These are phyloP conservation scores for Nemania serpens DNA, from an alignment of 2,329 filamentous ascomycete genomes.

Conservation along the genomic window DNA sequence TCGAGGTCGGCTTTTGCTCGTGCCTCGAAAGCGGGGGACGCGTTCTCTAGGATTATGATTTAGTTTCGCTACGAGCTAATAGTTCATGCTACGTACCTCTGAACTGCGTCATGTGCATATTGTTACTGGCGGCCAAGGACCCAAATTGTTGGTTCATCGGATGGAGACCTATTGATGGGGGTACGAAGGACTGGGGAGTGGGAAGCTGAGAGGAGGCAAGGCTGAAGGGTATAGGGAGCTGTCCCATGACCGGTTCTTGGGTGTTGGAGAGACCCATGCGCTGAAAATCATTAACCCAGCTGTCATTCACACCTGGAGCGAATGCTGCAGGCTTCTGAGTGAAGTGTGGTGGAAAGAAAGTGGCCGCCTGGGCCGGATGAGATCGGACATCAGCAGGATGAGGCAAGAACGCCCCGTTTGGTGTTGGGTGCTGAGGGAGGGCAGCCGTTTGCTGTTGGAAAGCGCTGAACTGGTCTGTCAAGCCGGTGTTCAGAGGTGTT, in stretches of 20 bases:
- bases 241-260: neutral
- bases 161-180: constrained; percentile 55
- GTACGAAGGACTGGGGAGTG: neutral
- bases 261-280: constrained; percentile 47
- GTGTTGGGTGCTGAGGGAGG: constrained; percentile 12
- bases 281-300: constrained; percentile 51
- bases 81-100: constrained; percentile 9
- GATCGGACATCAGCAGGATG: neutral
- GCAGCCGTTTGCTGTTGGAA: constrained; percentile 28
- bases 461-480: constrained; percentile 25
- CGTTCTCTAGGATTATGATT: neutral
- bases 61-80: neutral
- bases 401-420: neutral
- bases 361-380: neutral
- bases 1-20: constrained; percentile 21
- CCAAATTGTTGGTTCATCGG: constrained; percentile 25
- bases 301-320: constrained; percentile 21
- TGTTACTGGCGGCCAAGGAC: neutral
- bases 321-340: neutral
- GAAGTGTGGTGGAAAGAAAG: neutral
- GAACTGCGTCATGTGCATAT: neutral
- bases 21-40: neutral
- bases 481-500: constrained; percentile 12
- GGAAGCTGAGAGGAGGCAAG: neutral
- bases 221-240: neutral